Percentiles rank a stretch among this genome's conserved stretches.
These are phyloP conservation scores for Candida dubliniensis DNA, from an alignment of 1,139 yeast genomes.

Conservation along the genomic window DNA sequence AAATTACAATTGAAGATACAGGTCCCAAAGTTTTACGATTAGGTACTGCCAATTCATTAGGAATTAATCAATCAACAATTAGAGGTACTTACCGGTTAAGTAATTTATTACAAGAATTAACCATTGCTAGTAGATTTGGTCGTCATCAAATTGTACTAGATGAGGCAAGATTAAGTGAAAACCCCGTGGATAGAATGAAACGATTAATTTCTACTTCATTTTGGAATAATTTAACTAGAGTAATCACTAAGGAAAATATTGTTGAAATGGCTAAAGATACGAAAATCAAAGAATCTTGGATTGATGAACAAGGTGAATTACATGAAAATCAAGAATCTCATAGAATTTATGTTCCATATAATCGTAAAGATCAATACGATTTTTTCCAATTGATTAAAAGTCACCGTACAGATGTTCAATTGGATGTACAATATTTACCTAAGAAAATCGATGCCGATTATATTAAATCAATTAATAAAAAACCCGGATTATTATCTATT, in stretches of 20 bases:
- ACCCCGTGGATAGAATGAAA: slow-evolving; percentile 78
- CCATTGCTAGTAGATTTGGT: slow-evolving; percentile 82
- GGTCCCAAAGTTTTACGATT: slow-evolving; percentile 88
- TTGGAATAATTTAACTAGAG: slow-evolving; percentile 80
- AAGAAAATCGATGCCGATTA: slow-evolving; percentile 62
- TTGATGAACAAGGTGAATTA: slow-evolving; percentile 34
- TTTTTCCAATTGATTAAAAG: slow-evolving; percentile 60
- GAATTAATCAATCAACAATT: slow-evolving; percentile 68
- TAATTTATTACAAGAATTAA: slow-evolving; percentile 83
- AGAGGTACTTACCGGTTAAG: slow-evolving; percentile 92
- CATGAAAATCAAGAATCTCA: slow-evolving; percentile 48
- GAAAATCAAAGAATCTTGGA: slow-evolving; percentile 63
- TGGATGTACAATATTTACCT: slow-evolving; percentile 78
- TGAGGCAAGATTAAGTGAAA: slow-evolving; percentile 81
- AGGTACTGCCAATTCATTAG: slow-evolving; percentile 84
- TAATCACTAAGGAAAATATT: slow-evolving; percentile 59
- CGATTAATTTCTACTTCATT: slow-evolving; percentile 76
- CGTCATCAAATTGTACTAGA: slow-evolving; percentile 75
- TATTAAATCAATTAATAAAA: slow-evolving; percentile 73
- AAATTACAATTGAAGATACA: slow-evolving; percentile 87
- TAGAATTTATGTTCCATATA: slow-evolving; percentile 74
- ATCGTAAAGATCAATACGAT: slow-evolving; percentile 70
- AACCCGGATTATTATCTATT: slow-evolving; percentile 84
- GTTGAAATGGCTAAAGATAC: slow-evolving; percentile 79
- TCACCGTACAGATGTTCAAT: slow-evolving; percentile 53